Evolutionary conservation across 2,329 filamentous ascomycete genomes (phyloP).

Genomic region (Colletotrichum musicola): DNA sequence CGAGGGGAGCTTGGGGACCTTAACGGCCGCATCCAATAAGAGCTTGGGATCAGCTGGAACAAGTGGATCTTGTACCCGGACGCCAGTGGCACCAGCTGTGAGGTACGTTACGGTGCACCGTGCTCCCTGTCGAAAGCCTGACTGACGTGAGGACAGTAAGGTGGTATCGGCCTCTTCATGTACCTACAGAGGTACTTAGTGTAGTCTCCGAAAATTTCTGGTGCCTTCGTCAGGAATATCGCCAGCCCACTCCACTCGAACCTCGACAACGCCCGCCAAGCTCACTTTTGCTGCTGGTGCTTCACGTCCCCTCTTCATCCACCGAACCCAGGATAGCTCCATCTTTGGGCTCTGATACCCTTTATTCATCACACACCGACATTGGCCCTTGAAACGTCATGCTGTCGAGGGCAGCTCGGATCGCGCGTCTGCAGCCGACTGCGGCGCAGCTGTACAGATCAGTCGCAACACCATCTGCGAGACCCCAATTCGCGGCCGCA

Average conservation of each 20-base stretch:
- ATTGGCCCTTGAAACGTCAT: constrained; percentile 37
- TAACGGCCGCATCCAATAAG: constrained; percentile 6
- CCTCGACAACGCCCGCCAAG: constrained; percentile 15
- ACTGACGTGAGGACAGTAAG: background rate
- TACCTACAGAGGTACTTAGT: constrained; percentile 13
- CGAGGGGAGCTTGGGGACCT: constrained; percentile 11
- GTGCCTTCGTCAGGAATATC: constrained; percentile 37
- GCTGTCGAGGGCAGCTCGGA: constrained; percentile 42
- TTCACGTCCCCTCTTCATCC: background rate
- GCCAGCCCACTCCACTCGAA: constrained; percentile 25
- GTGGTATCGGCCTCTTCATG: background rate
- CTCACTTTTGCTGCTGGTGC: constrained; percentile 23
- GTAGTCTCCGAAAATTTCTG: constrained; percentile 35
- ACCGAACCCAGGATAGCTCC: background rate
- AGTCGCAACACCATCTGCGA: constrained; percentile 34
- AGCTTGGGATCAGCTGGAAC: constrained; percentile 1
- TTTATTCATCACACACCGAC: background rate
- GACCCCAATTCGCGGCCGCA: constrained; percentile 32
- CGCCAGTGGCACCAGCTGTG: background rate
- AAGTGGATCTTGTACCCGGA: background rate
- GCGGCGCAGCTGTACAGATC: constrained; percentile 39
- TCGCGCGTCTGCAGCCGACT: constrained; percentile 40
- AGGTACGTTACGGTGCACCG: background rate
- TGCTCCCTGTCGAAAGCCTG: constrained; percentile 4
- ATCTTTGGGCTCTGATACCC: background rate